These are phyloP conservation scores for Syzygium oleosum DNA, from an alignment of 345 rosid genomes.

Conservation along the genomic window DNA sequence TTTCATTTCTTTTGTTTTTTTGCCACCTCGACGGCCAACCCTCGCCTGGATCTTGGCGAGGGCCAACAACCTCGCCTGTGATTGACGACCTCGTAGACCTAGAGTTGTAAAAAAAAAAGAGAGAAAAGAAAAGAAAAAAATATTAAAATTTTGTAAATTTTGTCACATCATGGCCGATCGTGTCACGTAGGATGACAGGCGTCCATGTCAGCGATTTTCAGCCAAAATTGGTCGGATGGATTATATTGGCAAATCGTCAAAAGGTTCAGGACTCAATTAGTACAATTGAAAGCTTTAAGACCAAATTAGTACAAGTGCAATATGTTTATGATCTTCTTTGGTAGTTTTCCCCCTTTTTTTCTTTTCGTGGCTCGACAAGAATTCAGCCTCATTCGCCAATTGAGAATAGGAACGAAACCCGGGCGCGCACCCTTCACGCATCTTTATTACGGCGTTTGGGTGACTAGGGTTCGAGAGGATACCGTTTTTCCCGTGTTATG, in stretches of 20 bases:
- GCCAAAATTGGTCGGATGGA: fast-evolving
- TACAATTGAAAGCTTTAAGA: not conserved
- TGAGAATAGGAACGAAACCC: too few species aligned
- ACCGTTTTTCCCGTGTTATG: not conserved
- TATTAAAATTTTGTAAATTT: not conserved
- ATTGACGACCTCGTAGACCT: too few species aligned
- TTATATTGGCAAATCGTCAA: not conserved
- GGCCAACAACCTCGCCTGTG: too few species aligned
- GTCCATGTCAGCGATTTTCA: fast-evolving
- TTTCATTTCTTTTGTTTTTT: not conserved
- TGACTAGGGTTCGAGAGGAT: too few species aligned
- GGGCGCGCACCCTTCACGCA: too few species aligned
- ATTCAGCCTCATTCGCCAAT: too few species aligned
- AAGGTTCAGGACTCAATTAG: fast-evolving
- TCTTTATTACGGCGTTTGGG: too few species aligned
- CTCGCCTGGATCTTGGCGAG: too few species aligned
- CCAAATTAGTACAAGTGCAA: fast-evolving
- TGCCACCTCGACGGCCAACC: too few species aligned
- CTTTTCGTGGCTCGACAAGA: too few species aligned
- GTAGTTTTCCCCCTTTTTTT: not conserved
- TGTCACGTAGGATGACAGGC: fast-evolving
- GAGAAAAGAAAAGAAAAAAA: not conserved
- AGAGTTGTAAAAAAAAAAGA: not conserved
- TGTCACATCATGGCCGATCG: fast-evolving
- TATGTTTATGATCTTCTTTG: not conserved